phyloP scores from a whole-genome alignment of 2,329 filamentous ascomycete genomes.

The Cladobotryum mycophilum region DNA sequence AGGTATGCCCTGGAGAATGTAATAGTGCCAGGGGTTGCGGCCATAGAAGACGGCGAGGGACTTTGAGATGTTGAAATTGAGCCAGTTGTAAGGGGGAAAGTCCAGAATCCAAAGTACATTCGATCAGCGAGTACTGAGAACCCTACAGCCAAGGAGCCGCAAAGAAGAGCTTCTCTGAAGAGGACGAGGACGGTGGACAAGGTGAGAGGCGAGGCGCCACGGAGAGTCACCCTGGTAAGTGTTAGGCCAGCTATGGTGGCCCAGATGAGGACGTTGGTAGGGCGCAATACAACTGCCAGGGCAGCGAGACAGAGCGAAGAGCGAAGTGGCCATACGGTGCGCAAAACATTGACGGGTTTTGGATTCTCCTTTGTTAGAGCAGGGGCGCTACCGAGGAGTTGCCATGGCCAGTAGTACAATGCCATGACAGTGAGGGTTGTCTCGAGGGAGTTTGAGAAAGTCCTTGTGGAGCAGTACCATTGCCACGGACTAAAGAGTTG shows the following conservation, averaged over 20 bases:
- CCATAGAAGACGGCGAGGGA: conserved; percentile 91
- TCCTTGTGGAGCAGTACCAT: conserved; percentile 90
- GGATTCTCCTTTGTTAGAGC: conserved; percentile 35
- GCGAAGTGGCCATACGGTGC: conserved; percentile 32
- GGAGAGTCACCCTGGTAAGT: conserved; percentile 35
- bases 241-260: conserved; percentile 49
- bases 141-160: conserved; percentile 54
- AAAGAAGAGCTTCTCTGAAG: conserved; percentile 57
- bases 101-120: conserved; percentile 77
- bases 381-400: conserved; percentile 46
- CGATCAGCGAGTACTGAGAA: conserved; percentile 65
- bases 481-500: conserved; percentile 62
- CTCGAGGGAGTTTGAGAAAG: conserved; percentile 91
- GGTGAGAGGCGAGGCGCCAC: conserved; percentile 35
- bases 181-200: conserved; percentile 45
- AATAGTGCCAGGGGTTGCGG: conserved; percentile 85
- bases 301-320: conserved; percentile 69
- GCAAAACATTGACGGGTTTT: conserved; percentile 21
- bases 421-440: conserved; percentile 78
- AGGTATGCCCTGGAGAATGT: conserved; percentile 81
- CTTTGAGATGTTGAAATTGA: conserved; percentile 86
- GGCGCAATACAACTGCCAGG: conserved; percentile 75
- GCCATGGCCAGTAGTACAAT: conserved; percentile 83
- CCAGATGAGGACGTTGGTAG: conserved; percentile 89
- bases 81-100: conserved; percentile 82